A percentile compares a stretch with the other conserved stretches of the same genome.
Evolutionary conservation across 768 basidiomycete species (phyloP).

Genomic region (Pleurotus tuoliensis): DNA sequence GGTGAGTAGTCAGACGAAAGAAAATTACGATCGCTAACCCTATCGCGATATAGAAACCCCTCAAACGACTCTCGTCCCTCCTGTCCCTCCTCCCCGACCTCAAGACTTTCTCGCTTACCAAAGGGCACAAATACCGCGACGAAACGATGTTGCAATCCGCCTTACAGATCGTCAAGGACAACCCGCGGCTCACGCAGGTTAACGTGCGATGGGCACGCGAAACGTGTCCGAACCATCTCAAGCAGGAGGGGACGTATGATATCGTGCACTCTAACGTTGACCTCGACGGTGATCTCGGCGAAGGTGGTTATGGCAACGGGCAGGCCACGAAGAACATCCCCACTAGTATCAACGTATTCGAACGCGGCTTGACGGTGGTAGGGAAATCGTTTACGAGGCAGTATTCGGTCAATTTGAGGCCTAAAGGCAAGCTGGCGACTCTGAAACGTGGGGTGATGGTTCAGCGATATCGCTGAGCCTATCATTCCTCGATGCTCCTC

Average conservation of each 20-base stretch:
- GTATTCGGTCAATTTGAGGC: background rate
- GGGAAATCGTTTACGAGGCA: conserved; percentile 7
- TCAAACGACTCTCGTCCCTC: conserved; percentile 33
- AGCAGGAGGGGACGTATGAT: conserved; percentile 6
- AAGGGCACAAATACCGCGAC: conserved; percentile 43
- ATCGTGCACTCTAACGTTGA: background rate
- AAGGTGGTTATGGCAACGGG: background rate
- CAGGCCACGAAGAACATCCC: background rate
- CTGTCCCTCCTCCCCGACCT: conserved; percentile 36
- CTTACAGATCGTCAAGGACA: conserved; percentile 2
- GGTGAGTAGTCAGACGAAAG: conserved; percentile 14
- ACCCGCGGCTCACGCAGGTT: background rate
- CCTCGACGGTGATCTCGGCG: background rate
- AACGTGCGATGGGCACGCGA: conserved; percentile 6
- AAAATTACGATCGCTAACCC: no score
- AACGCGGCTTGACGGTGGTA: conserved; percentile 1
- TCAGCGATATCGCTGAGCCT: conserved; percentile 1
- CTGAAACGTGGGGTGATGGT: conserved; percentile 2
- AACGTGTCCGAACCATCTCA: conserved; percentile 6
- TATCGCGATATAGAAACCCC: conserved; percentile 29
- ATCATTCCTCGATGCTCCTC: no score
- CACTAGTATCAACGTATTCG: background rate
- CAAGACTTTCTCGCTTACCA: conserved; percentile 43
- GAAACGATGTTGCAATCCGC: conserved; percentile 5
- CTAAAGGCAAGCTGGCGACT: background rate